These are phyloP conservation scores for Shiraia bambusicola DNA, from an alignment of 2,329 filamentous ascomycete genomes.

Conservation along the genomic window DNA sequence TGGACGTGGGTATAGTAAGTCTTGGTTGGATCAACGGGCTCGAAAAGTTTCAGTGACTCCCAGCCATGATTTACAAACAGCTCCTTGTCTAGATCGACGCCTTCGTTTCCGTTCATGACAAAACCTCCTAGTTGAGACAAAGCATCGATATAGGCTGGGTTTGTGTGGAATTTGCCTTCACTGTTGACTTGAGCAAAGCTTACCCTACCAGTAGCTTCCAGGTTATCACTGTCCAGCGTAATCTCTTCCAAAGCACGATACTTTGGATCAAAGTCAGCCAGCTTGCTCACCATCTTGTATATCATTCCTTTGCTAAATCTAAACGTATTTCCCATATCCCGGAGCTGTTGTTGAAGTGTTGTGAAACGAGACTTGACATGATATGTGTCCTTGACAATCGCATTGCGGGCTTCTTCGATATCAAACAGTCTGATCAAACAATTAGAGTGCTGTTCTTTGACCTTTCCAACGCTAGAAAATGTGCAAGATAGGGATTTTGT, in stretches of 20 bases:
- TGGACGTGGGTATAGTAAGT: slow-evolving; percentile 10
- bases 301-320: slow-evolving; percentile 8
- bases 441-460: slow-evolving; percentile 2
- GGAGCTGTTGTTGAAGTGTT: background rate
- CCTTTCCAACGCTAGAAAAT: slow-evolving; percentile 1
- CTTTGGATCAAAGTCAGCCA: slow-evolving; percentile 15
- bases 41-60: slow-evolving; percentile 15
- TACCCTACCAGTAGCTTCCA: slow-evolving; percentile 15
- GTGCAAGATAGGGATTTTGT: background rate
- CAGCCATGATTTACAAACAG: slow-evolving; percentile 26
- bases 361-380: background rate
- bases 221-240: slow-evolving; percentile 14
- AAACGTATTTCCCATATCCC: slow-evolving; percentile 8
- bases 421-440: background rate
- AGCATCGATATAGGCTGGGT: slow-evolving; percentile 17
- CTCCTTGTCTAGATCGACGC: slow-evolving; percentile 10
- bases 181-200: slow-evolving; percentile 8
- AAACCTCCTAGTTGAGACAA: slow-evolving; percentile 16
- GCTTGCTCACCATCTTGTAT: slow-evolving; percentile 2
- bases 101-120: slow-evolving; percentile 20
- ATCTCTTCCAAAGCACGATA: slow-evolving; percentile 19
- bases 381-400: background rate
- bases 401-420: background rate
- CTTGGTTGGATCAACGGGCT: slow-evolving; percentile 9
- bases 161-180: slow-evolving; percentile 9